These are phyloP conservation scores for Trichosanthes truncata DNA, from an alignment of 306 rosid genomes.

Conservation along the genomic window DNA sequence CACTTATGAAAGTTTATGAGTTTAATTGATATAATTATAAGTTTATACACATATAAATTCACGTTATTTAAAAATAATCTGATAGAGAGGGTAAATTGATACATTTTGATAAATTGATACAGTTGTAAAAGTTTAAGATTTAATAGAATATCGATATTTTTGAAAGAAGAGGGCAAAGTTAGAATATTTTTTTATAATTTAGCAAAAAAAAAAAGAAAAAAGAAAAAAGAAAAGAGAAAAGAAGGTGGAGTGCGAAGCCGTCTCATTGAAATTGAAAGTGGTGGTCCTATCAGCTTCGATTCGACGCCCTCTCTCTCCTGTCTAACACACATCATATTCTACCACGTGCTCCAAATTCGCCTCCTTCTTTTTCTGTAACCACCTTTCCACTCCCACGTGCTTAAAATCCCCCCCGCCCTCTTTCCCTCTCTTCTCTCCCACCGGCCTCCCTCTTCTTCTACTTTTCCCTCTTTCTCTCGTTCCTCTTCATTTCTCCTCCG, in stretches of 20 bases:
- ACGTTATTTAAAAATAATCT: too few species aligned
- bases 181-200: too few species aligned
- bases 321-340: slow-evolving; percentile 1
- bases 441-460: slow-evolving; percentile 4
- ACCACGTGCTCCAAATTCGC: slow-evolving; percentile 1
- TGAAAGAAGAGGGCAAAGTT: too few species aligned
- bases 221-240: neutral
- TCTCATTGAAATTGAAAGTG: neutral
- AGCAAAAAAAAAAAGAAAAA: too few species aligned
- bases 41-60: too few species aligned
- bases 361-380: neutral
- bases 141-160: too few species aligned
- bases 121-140: too few species aligned
- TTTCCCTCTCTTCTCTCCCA: neutral
- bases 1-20: too few species aligned
- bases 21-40: too few species aligned
- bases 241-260: neutral
- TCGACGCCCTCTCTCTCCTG: neutral
- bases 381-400: slow-evolving; percentile 23
- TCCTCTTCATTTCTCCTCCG: neutral
- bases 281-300: slow-evolving; percentile 1
- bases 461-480: neutral
- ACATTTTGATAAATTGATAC: too few species aligned
- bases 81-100: too few species aligned
- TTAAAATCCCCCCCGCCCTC: slow-evolving; percentile 7